Evolutionary conservation across 805 yeast genomes (phyloP).

Genomic region (Ogataea sp.): DNA sequence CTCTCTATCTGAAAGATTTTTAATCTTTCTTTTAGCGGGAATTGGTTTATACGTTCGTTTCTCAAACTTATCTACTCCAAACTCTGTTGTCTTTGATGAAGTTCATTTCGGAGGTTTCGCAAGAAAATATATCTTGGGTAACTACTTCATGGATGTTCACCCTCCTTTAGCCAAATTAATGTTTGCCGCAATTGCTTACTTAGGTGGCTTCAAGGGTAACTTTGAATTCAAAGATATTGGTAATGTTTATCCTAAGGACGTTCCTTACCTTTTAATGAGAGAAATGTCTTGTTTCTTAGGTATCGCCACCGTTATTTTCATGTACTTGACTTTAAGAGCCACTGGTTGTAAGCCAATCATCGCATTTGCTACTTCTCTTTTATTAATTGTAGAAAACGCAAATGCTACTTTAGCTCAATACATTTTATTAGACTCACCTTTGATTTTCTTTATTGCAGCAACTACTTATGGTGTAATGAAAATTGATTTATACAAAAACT

Average conservation of each 20-base stretch:
- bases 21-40: constrained; percentile 30
- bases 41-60: constrained; percentile 55
- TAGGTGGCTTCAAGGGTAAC: constrained; percentile 67
- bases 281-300: constrained; percentile 62
- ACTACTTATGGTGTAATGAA: constrained; percentile 58
- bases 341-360: constrained; percentile 65
- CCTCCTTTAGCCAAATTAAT: constrained; percentile 82
- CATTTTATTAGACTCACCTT: constrained; percentile 69
- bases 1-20: constrained; percentile 29
- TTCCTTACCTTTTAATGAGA: constrained; percentile 67
- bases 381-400: constrained; percentile 61
- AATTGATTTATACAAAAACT: constrained; percentile 59
- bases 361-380: constrained; percentile 46
- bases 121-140: constrained; percentile 67
- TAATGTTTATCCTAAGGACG: constrained; percentile 44
- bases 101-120: constrained; percentile 99
- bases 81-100: constrained; percentile 92
- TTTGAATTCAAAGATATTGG: constrained; percentile 65
- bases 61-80: constrained; percentile 53
- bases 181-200: constrained; percentile 58
- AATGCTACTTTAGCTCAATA: constrained; percentile 65
- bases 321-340: constrained; percentile 60
- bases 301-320: constrained; percentile 53
- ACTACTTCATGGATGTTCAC: constrained; percentile 79
- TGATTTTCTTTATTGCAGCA: constrained; percentile 69